Evolutionary conservation across 2,329 filamentous ascomycete genomes (phyloP), one percentile per base, ranked within the genome.

Genomic region (Trichoderma sp.): DNA sequence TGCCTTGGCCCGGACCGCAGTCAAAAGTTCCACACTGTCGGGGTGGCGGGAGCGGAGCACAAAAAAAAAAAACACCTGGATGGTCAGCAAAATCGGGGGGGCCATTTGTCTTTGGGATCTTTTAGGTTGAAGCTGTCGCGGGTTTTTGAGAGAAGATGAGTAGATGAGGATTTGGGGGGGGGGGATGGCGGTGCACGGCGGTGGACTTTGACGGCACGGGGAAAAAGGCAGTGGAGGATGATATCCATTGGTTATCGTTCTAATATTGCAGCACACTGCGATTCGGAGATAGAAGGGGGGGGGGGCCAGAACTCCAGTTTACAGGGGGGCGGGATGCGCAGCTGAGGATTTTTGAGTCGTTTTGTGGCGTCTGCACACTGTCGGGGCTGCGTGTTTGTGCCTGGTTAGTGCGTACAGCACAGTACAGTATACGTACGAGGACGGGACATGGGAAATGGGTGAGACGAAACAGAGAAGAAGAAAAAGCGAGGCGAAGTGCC

Each of bases 1-100:
- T 50, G 66, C 35, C 50, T 64, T 57, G 48, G 66, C 58, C 58
- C 29, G 37, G 34, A 45, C 58, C 50, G 58, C 48, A n/a, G 50
- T 35, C 66, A 68, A 68, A 68, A 68, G 66, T 68, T 68, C 66
- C 66, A 57, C 57, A 48, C 58, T 63, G 54, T 67, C 65, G 59
- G 48, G 48, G 65, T 61, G 65, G 65, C 65, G 65, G 65, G 57
- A 67, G 65, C 65, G 65, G 65, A 67, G 65, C 57, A 67, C 65
- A 52, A 39, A 27, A 25, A 39, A 27, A 25, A 13, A 12, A 1
- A 15, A 22, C 22, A 42, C 32, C 25, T 60, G 57, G 25, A 34
- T 48, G 57, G 57, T 48, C 37, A 54, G 60, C 48, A 42, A 42
- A 27, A 42, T 48, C 10, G 39, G 42, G 39, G 42, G n/a, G 6